These are phyloP conservation scores for Dothistroma pini DNA, from an alignment of 2,329 filamentous ascomycete species.

Conservation along the genomic window DNA sequence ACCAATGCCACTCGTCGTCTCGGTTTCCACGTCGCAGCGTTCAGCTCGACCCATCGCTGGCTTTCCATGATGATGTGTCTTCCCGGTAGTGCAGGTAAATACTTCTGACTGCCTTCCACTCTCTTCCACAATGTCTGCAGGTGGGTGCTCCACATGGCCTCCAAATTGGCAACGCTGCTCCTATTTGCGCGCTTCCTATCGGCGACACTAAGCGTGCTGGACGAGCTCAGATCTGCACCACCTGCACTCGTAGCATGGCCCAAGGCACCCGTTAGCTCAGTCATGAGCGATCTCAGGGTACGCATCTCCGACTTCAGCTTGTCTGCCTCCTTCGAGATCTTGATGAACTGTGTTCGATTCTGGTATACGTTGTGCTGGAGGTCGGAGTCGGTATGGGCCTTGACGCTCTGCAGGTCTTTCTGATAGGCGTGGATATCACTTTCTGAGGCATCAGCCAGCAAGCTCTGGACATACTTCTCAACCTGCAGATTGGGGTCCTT, in stretches of 20 bases:
- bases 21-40: slow-evolving; percentile 96
- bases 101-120: slow-evolving; percentile 97
- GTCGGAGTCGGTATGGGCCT: slow-evolving; percentile 73
- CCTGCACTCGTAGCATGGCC: slow-evolving; percentile 45
- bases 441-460: slow-evolving; percentile 81
- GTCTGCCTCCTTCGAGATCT: slow-evolving; percentile 98
- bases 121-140: slow-evolving; percentile 86
- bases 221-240: slow-evolving; percentile 36
- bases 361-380: slow-evolving; percentile 95
- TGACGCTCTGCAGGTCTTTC: slow-evolving; percentile 68
- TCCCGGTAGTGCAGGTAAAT: slow-evolving; percentile 83
- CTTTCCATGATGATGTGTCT: slow-evolving; percentile 93
- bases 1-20: slow-evolving; percentile 86
- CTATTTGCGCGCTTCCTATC: slow-evolving; percentile 67
- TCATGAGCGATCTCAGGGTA: slow-evolving; percentile 82
- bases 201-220: slow-evolving; percentile 31
- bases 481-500: slow-evolving; percentile 74
- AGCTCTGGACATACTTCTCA: slow-evolving; percentile 62
- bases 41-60: slow-evolving; percentile 89
- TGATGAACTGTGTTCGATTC: slow-evolving; percentile 93
- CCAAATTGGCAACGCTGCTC: slow-evolving; percentile 77
- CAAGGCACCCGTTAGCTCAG: slow-evolving; percentile 65
- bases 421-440: slow-evolving; percentile 83
- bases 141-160: slow-evolving; percentile 65
- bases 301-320: slow-evolving; percentile 97